A percentile compares a stretch with the other conserved stretches of the same genome.
Evolutionary conservation across 352 stramenopile species (phyloP).

Genomic region (Phytophthora multivora): DNA sequence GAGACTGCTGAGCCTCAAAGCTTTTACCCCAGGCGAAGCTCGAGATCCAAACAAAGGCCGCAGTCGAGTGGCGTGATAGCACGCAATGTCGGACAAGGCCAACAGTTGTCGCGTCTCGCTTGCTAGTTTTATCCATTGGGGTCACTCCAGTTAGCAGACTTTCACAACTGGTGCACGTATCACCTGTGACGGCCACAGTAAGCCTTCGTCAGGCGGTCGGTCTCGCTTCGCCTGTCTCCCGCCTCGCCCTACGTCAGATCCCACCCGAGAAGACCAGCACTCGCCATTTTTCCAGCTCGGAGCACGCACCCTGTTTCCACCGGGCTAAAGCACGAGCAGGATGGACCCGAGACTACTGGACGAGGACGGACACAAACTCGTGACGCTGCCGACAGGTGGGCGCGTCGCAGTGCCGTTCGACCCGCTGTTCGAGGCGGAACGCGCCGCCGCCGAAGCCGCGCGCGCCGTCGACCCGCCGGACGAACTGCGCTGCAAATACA

Average conservation of each 20-base stretch:
- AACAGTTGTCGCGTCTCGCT: neutral
- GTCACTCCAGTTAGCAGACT: neutral
- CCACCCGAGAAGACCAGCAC: conserved; percentile 26
- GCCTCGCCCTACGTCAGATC: conserved; percentile 29
- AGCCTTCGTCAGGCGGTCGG: conserved; percentile 19
- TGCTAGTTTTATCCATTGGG: neutral
- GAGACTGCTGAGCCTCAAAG: conserved; percentile 3
- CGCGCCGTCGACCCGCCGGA: conserved; percentile 24
- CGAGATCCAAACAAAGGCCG: neutral
- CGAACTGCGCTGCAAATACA: conserved; percentile 50
- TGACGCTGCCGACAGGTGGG: conserved; percentile 32
- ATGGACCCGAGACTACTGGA: conserved; percentile 34
- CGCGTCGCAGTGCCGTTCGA: conserved; percentile 35
- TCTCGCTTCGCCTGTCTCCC: conserved; percentile 39
- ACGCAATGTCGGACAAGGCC: conserved; percentile 10
- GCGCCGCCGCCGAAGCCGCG: conserved; percentile 18
- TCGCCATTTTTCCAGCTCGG: conserved; percentile 32
- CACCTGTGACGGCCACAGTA: neutral
- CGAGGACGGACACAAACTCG: conserved; percentile 36
- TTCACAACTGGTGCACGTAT: neutral
- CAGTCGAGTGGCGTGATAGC: neutral
- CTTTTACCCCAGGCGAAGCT: conserved; percentile 30
- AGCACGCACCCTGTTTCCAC: conserved; percentile 6
- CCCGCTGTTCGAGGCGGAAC: conserved; percentile 24
- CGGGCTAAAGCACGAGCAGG: conserved; percentile 2